Evolutionary conservation across 164 flowering plant genomes (phyloP).

Genomic region (Akebia trifoliata): DNA sequence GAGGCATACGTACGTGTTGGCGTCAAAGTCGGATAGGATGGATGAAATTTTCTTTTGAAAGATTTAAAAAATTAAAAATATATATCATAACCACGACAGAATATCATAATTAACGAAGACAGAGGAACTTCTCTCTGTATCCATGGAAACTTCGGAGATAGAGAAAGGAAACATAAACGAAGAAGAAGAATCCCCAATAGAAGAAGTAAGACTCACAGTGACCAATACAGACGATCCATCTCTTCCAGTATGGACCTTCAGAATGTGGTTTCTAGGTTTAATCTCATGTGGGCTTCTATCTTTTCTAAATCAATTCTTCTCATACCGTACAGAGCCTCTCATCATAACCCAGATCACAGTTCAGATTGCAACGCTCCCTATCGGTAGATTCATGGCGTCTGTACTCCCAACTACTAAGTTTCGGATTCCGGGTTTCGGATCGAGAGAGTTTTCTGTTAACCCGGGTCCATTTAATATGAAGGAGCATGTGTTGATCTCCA

Average conservation of each 20-base stretch:
- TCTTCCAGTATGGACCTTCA: constrained; percentile 84
- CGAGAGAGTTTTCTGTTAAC: constrained; percentile 39
- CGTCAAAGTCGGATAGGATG: no score
- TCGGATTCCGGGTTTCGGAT: constrained; percentile 30
- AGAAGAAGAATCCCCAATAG: constrained; percentile 68
- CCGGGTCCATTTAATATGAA: constrained; percentile 67
- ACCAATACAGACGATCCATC: constrained; percentile 71
- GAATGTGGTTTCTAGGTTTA: constrained; percentile 81
- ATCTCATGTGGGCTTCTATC: constrained; percentile 64
- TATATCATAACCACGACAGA: no score
- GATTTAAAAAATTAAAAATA: no score
- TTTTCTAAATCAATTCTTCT: constrained; percentile 79
- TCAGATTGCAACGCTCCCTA: constrained; percentile 57
- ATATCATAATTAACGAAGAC: no score
- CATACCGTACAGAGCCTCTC: constrained; percentile 67
- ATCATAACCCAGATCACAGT: constrained; percentile 58
- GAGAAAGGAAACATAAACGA: constrained; percentile 23
- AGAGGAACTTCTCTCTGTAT: no score
- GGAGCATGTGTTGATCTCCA: constrained; percentile 67
- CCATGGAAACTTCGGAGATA: no score
- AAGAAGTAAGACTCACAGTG: constrained; percentile 81
- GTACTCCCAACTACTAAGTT: constrained; percentile 40
- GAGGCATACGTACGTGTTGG: no score
- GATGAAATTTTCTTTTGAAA: no score
- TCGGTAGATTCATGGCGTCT: constrained; percentile 53